Percentiles rank a stretch among this genome's conserved stretches.
phyloP scores from a whole-genome alignment of 768 basidiomycete species.

The Neoboletus magnificus region DNA sequence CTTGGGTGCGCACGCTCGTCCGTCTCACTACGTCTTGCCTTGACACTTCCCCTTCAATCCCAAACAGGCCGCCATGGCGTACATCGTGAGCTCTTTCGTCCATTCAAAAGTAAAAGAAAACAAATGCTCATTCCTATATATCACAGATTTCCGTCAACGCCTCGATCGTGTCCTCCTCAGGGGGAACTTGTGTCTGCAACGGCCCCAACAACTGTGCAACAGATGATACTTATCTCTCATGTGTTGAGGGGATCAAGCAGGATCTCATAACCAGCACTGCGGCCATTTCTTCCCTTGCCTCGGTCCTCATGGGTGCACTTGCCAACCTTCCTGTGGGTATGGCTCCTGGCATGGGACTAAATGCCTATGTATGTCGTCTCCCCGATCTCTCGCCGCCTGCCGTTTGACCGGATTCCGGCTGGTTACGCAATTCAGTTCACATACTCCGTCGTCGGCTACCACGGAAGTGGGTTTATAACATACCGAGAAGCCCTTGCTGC shows the following conservation, averaged over 20 bases:
- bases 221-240: slow-evolving; percentile 53
- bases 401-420: not conserved
- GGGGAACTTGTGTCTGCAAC: slow-evolving; percentile 79
- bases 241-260: slow-evolving; percentile 58
- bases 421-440: slow-evolving; percentile 54
- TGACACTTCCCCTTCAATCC: not conserved
- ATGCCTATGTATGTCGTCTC: slow-evolving; percentile 61
- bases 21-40: slow-evolving; percentile 1
- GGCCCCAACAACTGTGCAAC: slow-evolving; percentile 50
- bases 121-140: not conserved
- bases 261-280: slow-evolving; percentile 85
- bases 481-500: slow-evolving; percentile 81
- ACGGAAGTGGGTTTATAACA: slow-evolving; percentile 64
- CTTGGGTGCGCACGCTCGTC: slow-evolving; percentile 56
- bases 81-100: slow-evolving; percentile 53
- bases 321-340: slow-evolving; percentile 90
- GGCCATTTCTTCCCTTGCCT: slow-evolving; percentile 68
- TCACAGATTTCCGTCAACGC: slow-evolving; percentile 81
- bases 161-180: slow-evolving; percentile 68
- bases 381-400: not conserved
- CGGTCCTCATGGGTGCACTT: slow-evolving; percentile 77
- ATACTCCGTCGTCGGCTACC: slow-evolving; percentile 84
- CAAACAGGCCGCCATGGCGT: slow-evolving; percentile 72
- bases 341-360: slow-evolving; percentile 82
- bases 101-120: not conserved